These are phyloP conservation scores for Beauveria scarabaeidicola DNA, from an alignment of 2,329 filamentous ascomycete genomes.

Conservation along the genomic window DNA sequence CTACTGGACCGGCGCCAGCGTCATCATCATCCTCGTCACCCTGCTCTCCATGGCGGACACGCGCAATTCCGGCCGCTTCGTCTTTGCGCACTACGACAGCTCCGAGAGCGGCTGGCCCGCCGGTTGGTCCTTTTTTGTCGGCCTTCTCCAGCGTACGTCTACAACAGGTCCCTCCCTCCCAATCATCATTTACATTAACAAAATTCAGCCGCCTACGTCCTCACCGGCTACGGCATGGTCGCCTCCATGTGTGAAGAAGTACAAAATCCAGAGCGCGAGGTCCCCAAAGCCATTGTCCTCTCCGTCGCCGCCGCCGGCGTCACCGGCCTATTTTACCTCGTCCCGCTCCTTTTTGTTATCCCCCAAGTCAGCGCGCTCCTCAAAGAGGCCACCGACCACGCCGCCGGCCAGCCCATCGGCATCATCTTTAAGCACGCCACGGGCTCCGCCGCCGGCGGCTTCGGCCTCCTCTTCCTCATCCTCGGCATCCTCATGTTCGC, in stretches of 20 bases:
- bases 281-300: constrained; percentile 59
- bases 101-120: constrained; percentile 59
- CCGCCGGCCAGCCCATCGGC: constrained; percentile 60
- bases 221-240: constrained; percentile 43
- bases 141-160: constrained; percentile 39
- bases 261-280: constrained; percentile 51
- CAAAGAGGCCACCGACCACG: constrained; percentile 44
- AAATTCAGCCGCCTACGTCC: constrained; percentile 28
- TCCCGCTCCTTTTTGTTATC: constrained; percentile 69
- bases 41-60: constrained; percentile 56
- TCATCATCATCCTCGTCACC: constrained; percentile 62
- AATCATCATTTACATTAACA: constrained; percentile 8
- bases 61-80: constrained; percentile 56
- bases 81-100: constrained; percentile 63
- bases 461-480: constrained; percentile 67
- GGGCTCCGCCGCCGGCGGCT: constrained; percentile 62
- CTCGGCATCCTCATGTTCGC: constrained; percentile 71
- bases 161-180: background rate
- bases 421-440: constrained; percentile 68
- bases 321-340: constrained; percentile 56
- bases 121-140: constrained; percentile 51
- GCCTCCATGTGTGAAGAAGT: constrained; percentile 53
- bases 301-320: constrained; percentile 57
- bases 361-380: constrained; percentile 58
- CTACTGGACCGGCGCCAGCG: constrained; percentile 63